Base-by-base conservation (phyloP, 768 basidiomycete species). In the Xerocomus potaroensis region DNA sequence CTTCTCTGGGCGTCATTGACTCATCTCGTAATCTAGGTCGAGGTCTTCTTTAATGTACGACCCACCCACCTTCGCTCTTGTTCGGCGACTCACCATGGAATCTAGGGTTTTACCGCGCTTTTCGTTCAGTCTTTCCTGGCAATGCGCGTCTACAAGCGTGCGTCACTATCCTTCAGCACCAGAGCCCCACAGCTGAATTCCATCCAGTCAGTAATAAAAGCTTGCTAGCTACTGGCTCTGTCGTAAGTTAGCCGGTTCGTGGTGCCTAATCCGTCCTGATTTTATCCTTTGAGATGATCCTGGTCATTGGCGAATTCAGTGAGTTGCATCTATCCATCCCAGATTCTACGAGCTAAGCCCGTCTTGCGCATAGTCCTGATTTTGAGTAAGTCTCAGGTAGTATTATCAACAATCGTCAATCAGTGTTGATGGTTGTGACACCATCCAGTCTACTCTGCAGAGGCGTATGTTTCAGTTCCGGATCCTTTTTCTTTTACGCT, bases 41-140 rank as follows among this genome's bases (percentile, higher is more conserved):
- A 78, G 54, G 77, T 79, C 14, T 51, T 80, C 15, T 80, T 80
- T 62, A 79, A 78, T 57, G 79, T 64, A 54, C 19, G 58, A 2
- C n/a, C 18, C 26, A 2, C 27, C 37, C 22, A 1, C 0, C 8
- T 32, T 9, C 12, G 1, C 7, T 16, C 16, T 12, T 11, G 3
- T 22, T 19, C n/a, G 19, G 5, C 15, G 3, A 7, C 41, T 59
- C 26, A 62, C 27, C 31, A 16, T 21, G 26, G 11, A 3, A 15
- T 8, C 8, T n/a, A 63, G 62, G 63, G 74, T 21, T 60, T 80
- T 29, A 81, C 78, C 4, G 78, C 73, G 3, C 66, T 72, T n/a
- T 62, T 80, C 27, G 81, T 81, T 1, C 81, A 82, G 65, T 71
- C 76, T 14, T 82, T 81, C 63, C 69, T 80, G 45, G 64, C 74